Base-by-base conservation (phyloP, 495 filamentous ascomycete species). In the Baudoinia panamericana region DNA sequence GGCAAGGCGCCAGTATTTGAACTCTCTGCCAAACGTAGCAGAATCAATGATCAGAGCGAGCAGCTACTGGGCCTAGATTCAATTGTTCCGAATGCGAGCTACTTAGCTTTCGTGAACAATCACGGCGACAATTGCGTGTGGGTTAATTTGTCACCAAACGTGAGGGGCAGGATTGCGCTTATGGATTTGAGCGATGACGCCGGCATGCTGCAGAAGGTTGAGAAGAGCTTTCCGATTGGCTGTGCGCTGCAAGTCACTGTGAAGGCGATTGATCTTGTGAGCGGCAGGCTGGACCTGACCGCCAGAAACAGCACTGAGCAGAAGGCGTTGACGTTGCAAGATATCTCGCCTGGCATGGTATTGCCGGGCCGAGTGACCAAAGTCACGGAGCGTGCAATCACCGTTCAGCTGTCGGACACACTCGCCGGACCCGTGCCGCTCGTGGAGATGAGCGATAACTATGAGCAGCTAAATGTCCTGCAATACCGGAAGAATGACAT, bases 91-190 rank as follows among this genome's bases (percentile, higher is more conserved):
- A 87, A 80, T 24, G 76, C 77, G 9, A 71, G 62, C 0, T 78
- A 75, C 62, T 62, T 87, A 34, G 85, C 75, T 2, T 95, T 87
- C 55, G 70, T 97, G 56, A 97, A 96, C 63, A 94, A 93, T 48
- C 60, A 87, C 38, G 67, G 72, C 11, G 69, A 80, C 24, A 72
- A 79, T 38, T 81, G 72, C 47, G 64, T 90, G 16, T 96, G 87
- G 88, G 76, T 88, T 33, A 94, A 82, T 54, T 58, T 96, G 19
- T 82, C 87, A 3, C 86, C 90, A n/a, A 86, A 80, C 48, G 77
- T 97, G 20, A 77, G 85, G 12, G 90, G 90, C 43, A 69, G 85
- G 36, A 72, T 97, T 32, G 73, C 70, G 27, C 67, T 75, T 34
- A 72, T 90, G 54, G 84, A 95, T 61, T 71, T 92, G 15, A 81